Base-by-base conservation (phyloP, 306 rosid species). In the Myrica gale region DNA sequence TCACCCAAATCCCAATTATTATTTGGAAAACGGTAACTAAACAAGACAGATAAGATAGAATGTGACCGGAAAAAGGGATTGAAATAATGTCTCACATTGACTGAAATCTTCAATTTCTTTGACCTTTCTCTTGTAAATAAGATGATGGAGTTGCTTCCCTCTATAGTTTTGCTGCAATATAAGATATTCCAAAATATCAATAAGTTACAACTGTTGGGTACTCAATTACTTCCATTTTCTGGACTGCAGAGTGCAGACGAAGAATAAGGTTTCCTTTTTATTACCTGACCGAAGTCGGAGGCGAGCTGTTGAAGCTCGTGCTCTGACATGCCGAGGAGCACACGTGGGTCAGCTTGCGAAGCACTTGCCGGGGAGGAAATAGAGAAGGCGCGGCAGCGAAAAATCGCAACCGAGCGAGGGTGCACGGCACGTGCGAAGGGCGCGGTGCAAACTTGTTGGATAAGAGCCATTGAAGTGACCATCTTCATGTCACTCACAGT, bases 131-230 rank as follows among this genome's bases (percentile, higher is more conserved):
- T 92, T 86, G 85, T 95, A 95, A 78, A 95, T 79, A 32, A 95
- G 89, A 82, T 95, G 97, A 78, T 95, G 84, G 51, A 95, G 87
- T 76, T 92, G 98, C 85, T 90, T 95, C 82, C 97, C 98, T 80
- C 98, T 86, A 73, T 81, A 95, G 60, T 84, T 79, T 87, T 92
- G 87, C 98, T 90, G 79, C 57, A 61, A 56, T 71, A 76, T 54
- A 82, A 47, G 67, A 56, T 26, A 76, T 76, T 45, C 47, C 73
- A 48, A 69, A 65, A 63, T 57, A 32, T 32, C 37, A 32, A 32
- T 32, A 32, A 32, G 37, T 2, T 32, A 32, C 7, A 6, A 52
- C 10, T 51, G 26, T 16, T 19, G 7, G 20, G 1, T 47, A 65
- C 20, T 66, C 7, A 65, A n/a, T 65, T 73, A 13, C 50, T 53